phyloP scores from a whole-genome alignment of 1,284 basidiomycete genomes.

The Paramarasmius palmivorus region DNA sequence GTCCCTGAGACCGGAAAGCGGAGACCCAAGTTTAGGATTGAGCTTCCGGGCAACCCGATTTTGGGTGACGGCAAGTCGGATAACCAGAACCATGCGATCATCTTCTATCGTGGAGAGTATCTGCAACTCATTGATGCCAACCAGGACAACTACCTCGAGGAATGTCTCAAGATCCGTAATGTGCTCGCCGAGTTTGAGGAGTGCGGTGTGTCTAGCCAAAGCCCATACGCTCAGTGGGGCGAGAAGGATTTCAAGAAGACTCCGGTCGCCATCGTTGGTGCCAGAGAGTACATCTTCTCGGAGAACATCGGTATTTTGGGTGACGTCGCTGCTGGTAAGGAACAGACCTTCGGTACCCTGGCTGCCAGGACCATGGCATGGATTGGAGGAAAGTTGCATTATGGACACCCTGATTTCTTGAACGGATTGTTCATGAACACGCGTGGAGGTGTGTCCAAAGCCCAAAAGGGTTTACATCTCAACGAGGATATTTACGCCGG shows the following conservation, averaged over 20 bases:
- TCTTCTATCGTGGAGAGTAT: constrained; percentile 99
- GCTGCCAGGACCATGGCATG: constrained; percentile 93
- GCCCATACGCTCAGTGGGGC: constrained; percentile 89
- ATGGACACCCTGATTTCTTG: constrained; percentile 98
- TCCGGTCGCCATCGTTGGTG: constrained; percentile 97
- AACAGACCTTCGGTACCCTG: constrained; percentile 99
- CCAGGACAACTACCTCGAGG: constrained; percentile 99
- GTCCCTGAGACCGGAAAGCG: constrained; percentile 86
- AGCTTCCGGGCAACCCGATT: constrained; percentile 98
- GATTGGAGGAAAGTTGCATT: constrained; percentile 98
- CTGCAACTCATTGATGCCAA: constrained; percentile 99
- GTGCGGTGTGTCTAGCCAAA: constrained; percentile 82
- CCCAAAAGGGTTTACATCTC: constrained; percentile 96
- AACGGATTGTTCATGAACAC: constrained; percentile 99
- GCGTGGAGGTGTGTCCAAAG: constrained; percentile 97
- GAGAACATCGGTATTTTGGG: constrained; percentile 99
- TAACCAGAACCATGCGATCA: constrained; percentile 99
- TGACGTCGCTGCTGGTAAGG: constrained; percentile 98
- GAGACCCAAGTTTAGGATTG: constrained; percentile 96
- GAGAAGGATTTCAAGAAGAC: constrained; percentile 85
- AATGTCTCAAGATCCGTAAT: constrained; percentile 99
- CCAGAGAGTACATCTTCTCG: constrained; percentile 99
- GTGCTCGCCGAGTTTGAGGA: constrained; percentile 99
- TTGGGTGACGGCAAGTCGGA: constrained; percentile 99
- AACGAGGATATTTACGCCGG: constrained; percentile 99